A percentile compares a stretch with the other conserved stretches of the same genome.
Evolutionary conservation across 2,329 filamentous ascomycete species (phyloP).

Genomic region (Botrytis tulipae): DNA sequence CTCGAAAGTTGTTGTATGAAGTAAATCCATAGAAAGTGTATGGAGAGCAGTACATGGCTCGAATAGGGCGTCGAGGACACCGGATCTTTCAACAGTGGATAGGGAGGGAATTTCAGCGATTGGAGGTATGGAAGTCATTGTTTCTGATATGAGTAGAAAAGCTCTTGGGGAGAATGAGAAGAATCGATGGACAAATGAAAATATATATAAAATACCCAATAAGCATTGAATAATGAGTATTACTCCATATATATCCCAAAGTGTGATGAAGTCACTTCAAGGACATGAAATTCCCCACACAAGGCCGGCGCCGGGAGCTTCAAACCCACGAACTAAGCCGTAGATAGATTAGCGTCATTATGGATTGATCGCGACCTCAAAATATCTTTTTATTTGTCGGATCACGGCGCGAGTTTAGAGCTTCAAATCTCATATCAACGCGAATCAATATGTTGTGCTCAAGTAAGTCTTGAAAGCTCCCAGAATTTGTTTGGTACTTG

Average conservation of each 20-base stretch:
- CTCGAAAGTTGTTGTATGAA: conserved; percentile 58
- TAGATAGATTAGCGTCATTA: conserved; percentile 1
- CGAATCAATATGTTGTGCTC: conserved; percentile 58
- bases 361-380: conserved; percentile 21
- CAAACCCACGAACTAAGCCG: background rate
- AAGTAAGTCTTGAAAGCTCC: conserved; percentile 50
- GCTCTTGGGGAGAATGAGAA: background rate
- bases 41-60: conserved; percentile 78
- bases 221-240: background rate
- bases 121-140: conserved; percentile 50
- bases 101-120: conserved; percentile 56
- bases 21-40: conserved; percentile 64
- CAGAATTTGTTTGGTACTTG: conserved; percentile 23
- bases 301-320: conserved; percentile 19
- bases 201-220: background rate
- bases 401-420: conserved; percentile 30
- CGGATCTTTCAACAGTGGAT: conserved; percentile 52
- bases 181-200: background rate
- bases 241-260: conserved; percentile 4
- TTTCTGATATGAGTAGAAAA: background rate
- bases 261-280: conserved; percentile 2
- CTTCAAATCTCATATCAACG: conserved; percentile 26
- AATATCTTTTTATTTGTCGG: conserved; percentile 21
- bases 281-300: background rate
- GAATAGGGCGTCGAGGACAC: conserved; percentile 75